phyloP scores from a whole-genome alignment of 805 yeast species.

The Maudiozyma saulgeensis region DNA sequence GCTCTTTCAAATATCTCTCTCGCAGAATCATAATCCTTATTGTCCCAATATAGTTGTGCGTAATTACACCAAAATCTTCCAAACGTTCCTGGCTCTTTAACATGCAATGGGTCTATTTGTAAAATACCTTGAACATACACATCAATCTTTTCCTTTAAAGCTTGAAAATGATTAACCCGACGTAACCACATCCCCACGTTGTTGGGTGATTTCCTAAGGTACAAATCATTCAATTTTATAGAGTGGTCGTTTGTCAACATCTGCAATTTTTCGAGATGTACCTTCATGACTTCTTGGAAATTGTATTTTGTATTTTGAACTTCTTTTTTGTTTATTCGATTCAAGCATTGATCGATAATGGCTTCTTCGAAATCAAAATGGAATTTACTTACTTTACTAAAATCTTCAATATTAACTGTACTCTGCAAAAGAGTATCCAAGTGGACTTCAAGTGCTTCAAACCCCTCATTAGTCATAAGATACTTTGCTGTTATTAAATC shows the following conservation, averaged over 20 bases:
- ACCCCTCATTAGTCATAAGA: constrained; percentile 30
- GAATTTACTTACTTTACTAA: constrained; percentile 53
- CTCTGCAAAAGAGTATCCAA: constrained; percentile 30
- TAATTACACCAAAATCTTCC: constrained; percentile 62
- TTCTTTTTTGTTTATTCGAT: constrained; percentile 30
- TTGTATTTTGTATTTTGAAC: not conserved
- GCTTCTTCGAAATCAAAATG: constrained; percentile 43
- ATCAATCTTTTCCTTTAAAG: constrained; percentile 31
- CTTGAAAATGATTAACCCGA: constrained; percentile 40
- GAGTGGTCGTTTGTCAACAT: constrained; percentile 47
- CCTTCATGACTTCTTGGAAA: no score
- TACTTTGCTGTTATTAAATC: constrained; percentile 40
- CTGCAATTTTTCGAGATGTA: constrained; percentile 40
- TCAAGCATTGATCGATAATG: constrained; percentile 16
- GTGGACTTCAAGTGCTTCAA: constrained; percentile 32
- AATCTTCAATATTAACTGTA: constrained; percentile 33
- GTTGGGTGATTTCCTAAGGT: constrained; percentile 51
- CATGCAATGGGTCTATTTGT: constrained; percentile 51
- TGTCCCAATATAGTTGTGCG: constrained; percentile 51
- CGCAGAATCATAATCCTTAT: constrained; percentile 49
- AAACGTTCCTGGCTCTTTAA: constrained; percentile 33
- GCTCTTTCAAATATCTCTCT: constrained; percentile 55
- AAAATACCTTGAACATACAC: constrained; percentile 57
- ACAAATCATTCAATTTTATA: constrained; percentile 55
- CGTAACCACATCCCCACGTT: constrained; percentile 62